Percentiles rank a stretch among this genome's conserved stretches.
Evolutionary conservation across 306 rosid species (phyloP).

Genomic region (Quercus mongolica): DNA sequence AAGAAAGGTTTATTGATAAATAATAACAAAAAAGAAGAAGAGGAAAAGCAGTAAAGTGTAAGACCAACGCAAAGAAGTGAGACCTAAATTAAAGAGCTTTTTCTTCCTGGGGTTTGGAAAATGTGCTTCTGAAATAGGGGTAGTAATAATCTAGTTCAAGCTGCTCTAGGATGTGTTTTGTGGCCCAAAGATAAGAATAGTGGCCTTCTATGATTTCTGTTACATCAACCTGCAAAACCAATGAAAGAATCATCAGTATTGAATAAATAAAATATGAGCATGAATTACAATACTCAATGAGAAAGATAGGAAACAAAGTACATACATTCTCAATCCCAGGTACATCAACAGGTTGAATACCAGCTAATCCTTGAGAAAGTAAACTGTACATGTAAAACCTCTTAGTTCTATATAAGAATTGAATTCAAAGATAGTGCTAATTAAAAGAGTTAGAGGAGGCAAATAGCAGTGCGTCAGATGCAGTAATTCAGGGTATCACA

Average conservation of each 20-base stretch:
- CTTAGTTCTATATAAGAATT: background rate
- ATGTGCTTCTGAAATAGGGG: conserved; percentile 34
- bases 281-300: background rate
- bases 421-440: conserved; percentile 8
- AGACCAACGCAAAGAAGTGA: conserved; percentile 6
- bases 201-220: conserved; percentile 57
- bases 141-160: conserved; percentile 50
- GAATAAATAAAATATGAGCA: background rate
- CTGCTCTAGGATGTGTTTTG: conserved; percentile 44
- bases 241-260: conserved; percentile 5
- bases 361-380: conserved; percentile 62
- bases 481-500: conserved; percentile 5
- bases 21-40: background rate
- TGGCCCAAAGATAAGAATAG: conserved; percentile 47
- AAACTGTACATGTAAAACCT: conserved; percentile 40
- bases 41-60: background rate
- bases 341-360: conserved; percentile 60
- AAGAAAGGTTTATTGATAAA: background rate
- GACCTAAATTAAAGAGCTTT: conserved; percentile 12
- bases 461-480: background rate
- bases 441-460: background rate
- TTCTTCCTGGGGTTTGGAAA: conserved; percentile 23
- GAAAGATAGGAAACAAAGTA: background rate
- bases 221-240: conserved; percentile 51
- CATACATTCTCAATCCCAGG: conserved; percentile 64